Evolutionary conservation across 108 stramenopile species (phyloP), one percentile per base, ranked within the genome.

Genomic region (Skeletonema tropicum): DNA sequence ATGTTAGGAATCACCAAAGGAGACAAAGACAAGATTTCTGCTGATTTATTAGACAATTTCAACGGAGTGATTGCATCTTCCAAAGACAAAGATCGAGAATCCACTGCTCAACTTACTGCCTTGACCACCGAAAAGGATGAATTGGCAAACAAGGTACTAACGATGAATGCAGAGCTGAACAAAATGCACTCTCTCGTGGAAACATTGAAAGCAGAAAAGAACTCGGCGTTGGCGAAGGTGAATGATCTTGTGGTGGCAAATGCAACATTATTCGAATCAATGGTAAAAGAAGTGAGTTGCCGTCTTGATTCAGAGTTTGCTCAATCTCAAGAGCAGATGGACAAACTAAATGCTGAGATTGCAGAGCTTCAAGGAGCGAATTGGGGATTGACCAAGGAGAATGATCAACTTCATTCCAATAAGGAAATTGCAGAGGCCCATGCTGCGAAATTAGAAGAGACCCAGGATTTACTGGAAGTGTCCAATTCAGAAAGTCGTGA

Each of bases 191-290:
- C 8, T 46, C 45, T 46, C 45, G 45, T 46, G 13, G 14, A 46
- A 46, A 46, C 45, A n/a, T n/a, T 46, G 45, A 46, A 46, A 46
- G 13, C n/a, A 46, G 45, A 46, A 46, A 46, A 46, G 45, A 46
- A n/a, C n/a, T 14, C 45, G n/a, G 45, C 45, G 12, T n/a, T 46
- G 45, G 45, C 45, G 15, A 46, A n/a, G n/a, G 45, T 46, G 45
- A 46, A 46, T n/a, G 45, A 46, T n/a, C 45, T 46, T 46, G 45
- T 46, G 13, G 13, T 46, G 4, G n/a, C 13, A n/a, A 46, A 46
- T 46, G n/a, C 45, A 0, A 46, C 45, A 46, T 14, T 46, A 3
- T n/a, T 46, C 45, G 45, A 46, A 46, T 46, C 45, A n/a, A 46
- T n/a, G n/a, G 45, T 46, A 14, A 46, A 46, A 5, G 45, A 46